These are phyloP conservation scores for Tetrahymena thermophila DNA, from an alignment of 73 alveolate genomes.

Conservation along the genomic window DNA sequence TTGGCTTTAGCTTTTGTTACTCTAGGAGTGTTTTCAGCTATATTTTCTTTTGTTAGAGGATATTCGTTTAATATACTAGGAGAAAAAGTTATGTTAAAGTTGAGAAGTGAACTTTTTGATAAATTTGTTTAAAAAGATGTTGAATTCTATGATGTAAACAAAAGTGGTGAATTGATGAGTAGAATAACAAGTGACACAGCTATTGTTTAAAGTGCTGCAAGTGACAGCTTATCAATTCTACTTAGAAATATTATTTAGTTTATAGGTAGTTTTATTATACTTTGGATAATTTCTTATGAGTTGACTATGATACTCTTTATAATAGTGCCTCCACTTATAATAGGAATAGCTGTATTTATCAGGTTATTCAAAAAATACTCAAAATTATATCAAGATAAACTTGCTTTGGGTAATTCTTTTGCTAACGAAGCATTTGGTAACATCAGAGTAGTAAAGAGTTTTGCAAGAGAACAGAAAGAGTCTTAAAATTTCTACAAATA, in stretches of 20 bases:
- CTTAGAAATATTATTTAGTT: slow-evolving; percentile 19
- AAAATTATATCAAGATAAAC: slow-evolving; percentile 5
- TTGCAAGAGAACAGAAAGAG: slow-evolving; percentile 26
- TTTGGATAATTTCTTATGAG: slow-evolving; percentile 26
- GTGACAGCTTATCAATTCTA: slow-evolving; percentile 28
- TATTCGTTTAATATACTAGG: slow-evolving; percentile 19
- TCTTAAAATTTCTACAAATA: background rate
- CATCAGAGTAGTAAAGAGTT: slow-evolving; percentile 23
- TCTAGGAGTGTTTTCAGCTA: background rate
- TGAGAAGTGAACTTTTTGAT: slow-evolving; percentile 28
- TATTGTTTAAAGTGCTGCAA: slow-evolving; percentile 25
- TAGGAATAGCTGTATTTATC: slow-evolving; percentile 7
- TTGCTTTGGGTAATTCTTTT: slow-evolving; percentile 4
- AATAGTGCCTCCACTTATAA: slow-evolving; percentile 31
- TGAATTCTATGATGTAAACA: slow-evolving; percentile 16
- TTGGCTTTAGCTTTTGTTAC: background rate
- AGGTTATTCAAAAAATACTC: slow-evolving; percentile 12
- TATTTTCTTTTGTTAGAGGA: slow-evolving; percentile 27
- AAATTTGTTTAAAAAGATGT: slow-evolving; percentile 16
- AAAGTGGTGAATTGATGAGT: slow-evolving; percentile 24
- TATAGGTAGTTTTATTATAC: slow-evolving; percentile 8
- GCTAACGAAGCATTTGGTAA: slow-evolving; percentile 36
- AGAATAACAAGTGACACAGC: slow-evolving; percentile 29
- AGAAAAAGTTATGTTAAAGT: slow-evolving; percentile 9
- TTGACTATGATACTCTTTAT: slow-evolving; percentile 13